Evolutionary conservation across 2,329 filamentous ascomycete genomes (phyloP).

Genomic region (Colletotrichum musae): DNA sequence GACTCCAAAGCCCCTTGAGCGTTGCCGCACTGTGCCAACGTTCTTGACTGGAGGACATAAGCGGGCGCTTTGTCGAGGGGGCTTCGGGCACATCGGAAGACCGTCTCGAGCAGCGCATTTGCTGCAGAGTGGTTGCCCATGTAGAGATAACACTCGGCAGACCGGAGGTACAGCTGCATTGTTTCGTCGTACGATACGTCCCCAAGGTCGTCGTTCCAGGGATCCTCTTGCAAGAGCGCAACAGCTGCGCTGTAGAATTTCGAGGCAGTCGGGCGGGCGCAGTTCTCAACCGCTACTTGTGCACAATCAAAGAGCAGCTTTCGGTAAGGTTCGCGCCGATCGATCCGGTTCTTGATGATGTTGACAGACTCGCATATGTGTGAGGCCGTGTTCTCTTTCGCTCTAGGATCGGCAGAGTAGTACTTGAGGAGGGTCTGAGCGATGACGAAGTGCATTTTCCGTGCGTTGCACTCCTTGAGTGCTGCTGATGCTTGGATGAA

Average conservation of each 20-base stretch:
- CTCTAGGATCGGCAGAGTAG: conserved; percentile 69
- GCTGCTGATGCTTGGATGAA: conserved; percentile 83
- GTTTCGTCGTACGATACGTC: conserved; percentile 92
- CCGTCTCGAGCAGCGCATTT: conserved; percentile 75
- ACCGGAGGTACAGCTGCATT: conserved; percentile 81
- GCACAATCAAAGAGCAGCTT: conserved; percentile 85
- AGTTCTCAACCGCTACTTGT: conserved; percentile 83
- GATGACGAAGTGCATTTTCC: conserved; percentile 93
- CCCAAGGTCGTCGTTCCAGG: conserved; percentile 78
- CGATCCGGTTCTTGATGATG: conserved; percentile 78
- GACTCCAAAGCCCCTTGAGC: conserved; percentile 77
- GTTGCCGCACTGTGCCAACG: conserved; percentile 82
- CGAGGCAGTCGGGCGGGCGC: conserved; percentile 84
- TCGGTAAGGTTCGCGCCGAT: conserved; percentile 76
- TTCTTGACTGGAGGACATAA: conserved; percentile 85
- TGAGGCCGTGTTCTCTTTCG: conserved; percentile 80
- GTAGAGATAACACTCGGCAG: conserved; percentile 87
- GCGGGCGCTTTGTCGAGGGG: conserved; percentile 86
- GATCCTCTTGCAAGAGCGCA: conserved; percentile 81
- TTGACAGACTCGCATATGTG: conserved; percentile 86
- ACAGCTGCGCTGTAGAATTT: conserved; percentile 87
- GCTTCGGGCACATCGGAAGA: conserved; percentile 79
- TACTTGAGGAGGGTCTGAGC: conserved; percentile 85
- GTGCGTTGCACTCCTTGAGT: conserved; percentile 77
- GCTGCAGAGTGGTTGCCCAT: conserved; percentile 80